Percentiles rank a stretch among this genome's conserved stretches.
Evolutionary conservation across 1,139 yeast species (phyloP).

Genomic region (Hansenula anomala): DNA sequence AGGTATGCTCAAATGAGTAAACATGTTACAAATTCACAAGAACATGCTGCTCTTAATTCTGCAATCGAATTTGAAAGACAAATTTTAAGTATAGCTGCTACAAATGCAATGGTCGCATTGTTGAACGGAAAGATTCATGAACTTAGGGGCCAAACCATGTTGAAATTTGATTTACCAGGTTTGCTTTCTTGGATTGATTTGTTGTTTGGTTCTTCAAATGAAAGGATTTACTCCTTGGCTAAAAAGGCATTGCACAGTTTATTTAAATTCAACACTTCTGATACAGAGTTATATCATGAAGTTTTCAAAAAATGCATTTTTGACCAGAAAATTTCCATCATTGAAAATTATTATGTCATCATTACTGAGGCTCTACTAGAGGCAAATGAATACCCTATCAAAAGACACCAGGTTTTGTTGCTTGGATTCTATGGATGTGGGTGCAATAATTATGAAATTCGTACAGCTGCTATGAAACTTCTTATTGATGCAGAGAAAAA

Average conservation of each 20-base stretch:
- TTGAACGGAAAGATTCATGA: constrained; percentile 64
- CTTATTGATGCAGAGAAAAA: constrained; percentile 52
- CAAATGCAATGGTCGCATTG: constrained; percentile 80
- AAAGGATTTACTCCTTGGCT: constrained; percentile 60
- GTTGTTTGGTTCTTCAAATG: constrained; percentile 55
- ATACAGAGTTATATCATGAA: constrained; percentile 53
- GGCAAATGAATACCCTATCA: constrained; percentile 36
- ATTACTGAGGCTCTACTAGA: constrained; percentile 57
- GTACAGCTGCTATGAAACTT: constrained; percentile 59
- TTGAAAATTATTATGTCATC: constrained; percentile 66
- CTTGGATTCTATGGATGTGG: constrained; percentile 69
- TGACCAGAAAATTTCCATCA: constrained; percentile 45
- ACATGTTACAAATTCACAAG: constrained; percentile 39
- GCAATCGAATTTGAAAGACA: constrained; percentile 79
- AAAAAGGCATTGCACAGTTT: constrained; percentile 68
- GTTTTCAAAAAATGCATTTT: constrained; percentile 68
- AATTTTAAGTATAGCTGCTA: constrained; percentile 64
- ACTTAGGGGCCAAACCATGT: constrained; percentile 38
- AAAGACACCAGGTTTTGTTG: constrained; percentile 56
- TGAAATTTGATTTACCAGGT: constrained; percentile 68
- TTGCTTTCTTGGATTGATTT: constrained; percentile 77
- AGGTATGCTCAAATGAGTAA: constrained; percentile 62
- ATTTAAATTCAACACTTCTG: constrained; percentile 53
- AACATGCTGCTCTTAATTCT: constrained; percentile 56
- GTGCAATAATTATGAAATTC: constrained; percentile 52